A percentile compares a stretch with the other conserved stretches of the same genome.
phyloP scores from a whole-genome alignment of 2,329 filamentous ascomycete genomes.

The Fusarium staphyleae region DNA sequence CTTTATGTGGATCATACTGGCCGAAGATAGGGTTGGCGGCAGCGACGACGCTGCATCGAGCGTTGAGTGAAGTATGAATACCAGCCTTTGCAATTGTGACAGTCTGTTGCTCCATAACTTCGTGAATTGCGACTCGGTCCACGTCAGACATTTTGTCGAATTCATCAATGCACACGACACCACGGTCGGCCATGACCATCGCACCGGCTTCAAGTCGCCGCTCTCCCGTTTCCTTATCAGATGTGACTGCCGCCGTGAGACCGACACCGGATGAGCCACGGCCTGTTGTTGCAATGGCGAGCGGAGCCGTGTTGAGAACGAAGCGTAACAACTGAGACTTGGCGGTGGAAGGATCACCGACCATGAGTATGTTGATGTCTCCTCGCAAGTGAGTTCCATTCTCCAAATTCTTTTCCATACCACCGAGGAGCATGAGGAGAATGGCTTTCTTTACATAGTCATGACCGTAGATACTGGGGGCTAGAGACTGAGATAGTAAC shows the following conservation, averaged over 20 bases:
- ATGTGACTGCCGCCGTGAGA: slow-evolving; percentile 94
- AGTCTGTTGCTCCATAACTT: slow-evolving; percentile 99
- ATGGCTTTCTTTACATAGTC: slow-evolving; percentile 99
- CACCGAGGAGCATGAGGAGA: slow-evolving; percentile 90
- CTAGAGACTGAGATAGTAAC: slow-evolving; percentile 89
- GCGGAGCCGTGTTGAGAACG: slow-evolving; percentile 92
- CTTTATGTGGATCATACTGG: slow-evolving; percentile 98
- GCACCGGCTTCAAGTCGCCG: slow-evolving; percentile 94
- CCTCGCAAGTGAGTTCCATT: slow-evolving; percentile 97
- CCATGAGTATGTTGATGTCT: slow-evolving; percentile 99
- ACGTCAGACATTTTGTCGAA: slow-evolving; percentile 99
- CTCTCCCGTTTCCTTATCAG: slow-evolving; percentile 97
- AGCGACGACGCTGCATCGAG: slow-evolving; percentile 93
- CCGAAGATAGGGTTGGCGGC: slow-evolving; percentile 98
- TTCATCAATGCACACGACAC: slow-evolving; percentile 98
- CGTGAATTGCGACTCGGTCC: slow-evolving; percentile 97
- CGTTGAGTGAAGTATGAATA: slow-evolving; percentile 96
- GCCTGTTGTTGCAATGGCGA: slow-evolving; percentile 96
- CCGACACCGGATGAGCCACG: slow-evolving; percentile 96
- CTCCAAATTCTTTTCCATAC: slow-evolving; percentile 97
- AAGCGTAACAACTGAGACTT: slow-evolving; percentile 98
- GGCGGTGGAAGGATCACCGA: slow-evolving; percentile 96
- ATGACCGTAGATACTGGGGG: slow-evolving; percentile 95
- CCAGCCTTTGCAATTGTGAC: slow-evolving; percentile 99
- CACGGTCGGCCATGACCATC: slow-evolving; percentile 97